Conservation (phyloP, 768 basidiomycete genomes). For the Collybia mongolica region DNA sequence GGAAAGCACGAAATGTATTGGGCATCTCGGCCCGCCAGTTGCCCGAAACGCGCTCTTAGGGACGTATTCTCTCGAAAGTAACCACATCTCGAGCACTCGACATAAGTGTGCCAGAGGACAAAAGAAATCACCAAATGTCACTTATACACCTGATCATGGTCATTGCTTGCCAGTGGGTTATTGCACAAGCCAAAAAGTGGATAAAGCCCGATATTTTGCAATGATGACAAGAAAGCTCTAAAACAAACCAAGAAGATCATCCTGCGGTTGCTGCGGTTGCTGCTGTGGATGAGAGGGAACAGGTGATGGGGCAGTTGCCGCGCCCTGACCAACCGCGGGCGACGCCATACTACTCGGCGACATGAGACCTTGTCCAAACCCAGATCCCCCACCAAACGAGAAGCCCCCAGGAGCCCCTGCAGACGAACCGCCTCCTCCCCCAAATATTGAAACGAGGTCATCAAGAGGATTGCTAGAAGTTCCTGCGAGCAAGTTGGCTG, state of each 20-base stretch:
- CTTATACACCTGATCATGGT: too few species aligned
- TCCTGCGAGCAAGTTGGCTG: conserved; percentile 71
- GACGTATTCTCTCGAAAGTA: too few species aligned
- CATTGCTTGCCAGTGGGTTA: too few species aligned
- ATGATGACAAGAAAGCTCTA: conserved; percentile 23
- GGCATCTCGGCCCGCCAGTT: too few species aligned
- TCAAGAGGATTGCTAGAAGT: conserved; percentile 89
- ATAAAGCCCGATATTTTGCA: conserved; percentile 1
- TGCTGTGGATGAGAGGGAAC: conserved; percentile 19
- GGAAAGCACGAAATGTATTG: too few species aligned
- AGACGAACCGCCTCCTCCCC: conserved; percentile 36
- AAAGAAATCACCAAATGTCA: too few species aligned
- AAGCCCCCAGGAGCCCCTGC: conserved; percentile 25
- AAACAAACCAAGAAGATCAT: conserved; percentile 53
- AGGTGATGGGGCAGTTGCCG: conserved; percentile 12
- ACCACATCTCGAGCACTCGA: too few species aligned
- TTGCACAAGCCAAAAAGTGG: background rate
- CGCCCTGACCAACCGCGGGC: conserved; percentile 15
- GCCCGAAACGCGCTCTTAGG: too few species aligned
- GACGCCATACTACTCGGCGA: conserved; percentile 20
- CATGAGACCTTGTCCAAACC: conserved; percentile 20
- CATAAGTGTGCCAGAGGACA: too few species aligned
- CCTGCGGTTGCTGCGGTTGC: conserved; percentile 34
- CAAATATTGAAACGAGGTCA: conserved; percentile 93
- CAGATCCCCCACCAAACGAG: conserved; percentile 17